Base-by-base conservation (phyloP, 2,329 filamentous ascomycete species). In the Beauveria sp. region DNA sequence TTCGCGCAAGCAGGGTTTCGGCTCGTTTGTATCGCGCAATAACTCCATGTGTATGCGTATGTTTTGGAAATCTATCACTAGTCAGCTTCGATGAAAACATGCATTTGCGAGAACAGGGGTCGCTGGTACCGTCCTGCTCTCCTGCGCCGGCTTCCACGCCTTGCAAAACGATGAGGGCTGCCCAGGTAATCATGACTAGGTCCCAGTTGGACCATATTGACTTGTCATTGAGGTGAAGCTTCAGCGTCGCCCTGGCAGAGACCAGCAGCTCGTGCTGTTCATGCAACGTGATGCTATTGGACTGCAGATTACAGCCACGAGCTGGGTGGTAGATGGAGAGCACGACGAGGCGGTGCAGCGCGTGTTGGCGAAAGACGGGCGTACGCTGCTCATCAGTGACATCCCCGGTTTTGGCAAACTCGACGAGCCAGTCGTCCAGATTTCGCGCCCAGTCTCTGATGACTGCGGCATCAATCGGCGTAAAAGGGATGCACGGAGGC, bases 131-230 rank as follows among this genome's bases (percentile, higher is more conserved):
- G 28, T 75, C 73, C 2, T 68, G 64, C 57, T 78, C 74, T 0
- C 74, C 74, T 10, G 74, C 72, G 0, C 75, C 75, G 1, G 73
- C 74, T 62, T 77, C 73, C 3, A 76, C 68, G 2, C 72, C 76
- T 63, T 77, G 75, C 1, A 78, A 65, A 1, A 78, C 74, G n/a
- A 78, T 74, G 9, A 78, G 66, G 2, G 76, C 75, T 6, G 76
- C 76, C 76, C 75, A 77, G 0, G 76, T 77, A 56, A 78, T 78
- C 65, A 78, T 75, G 22, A 77, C 71, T 0, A 78, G 66, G 48
- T 78, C 76, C 72, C 74, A 78, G 50, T 78, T 78, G 4, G 74
- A 72, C 76, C 76, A 78, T 60, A 78, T 78, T 1, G 73, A 71
- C 24, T 72, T 67, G 57, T 78, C 76, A n/a, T 73, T 68, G 4